Evolutionary conservation across 78 protist species (phyloP).

Genomic region (Chrysochromulina parva): DNA sequence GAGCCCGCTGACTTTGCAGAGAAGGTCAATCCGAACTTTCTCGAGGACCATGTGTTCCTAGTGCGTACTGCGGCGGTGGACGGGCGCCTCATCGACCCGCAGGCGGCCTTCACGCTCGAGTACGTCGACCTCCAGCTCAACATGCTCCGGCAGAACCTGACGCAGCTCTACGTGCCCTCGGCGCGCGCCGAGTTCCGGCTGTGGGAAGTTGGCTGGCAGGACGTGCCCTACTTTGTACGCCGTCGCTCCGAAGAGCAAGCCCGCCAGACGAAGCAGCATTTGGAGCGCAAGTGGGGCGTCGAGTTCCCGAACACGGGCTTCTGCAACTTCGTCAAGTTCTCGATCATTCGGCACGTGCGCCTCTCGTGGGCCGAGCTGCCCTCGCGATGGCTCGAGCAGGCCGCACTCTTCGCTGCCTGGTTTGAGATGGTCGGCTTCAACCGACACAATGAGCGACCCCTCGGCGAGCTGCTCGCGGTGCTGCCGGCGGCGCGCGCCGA

Average conservation of each 20-base stretch:
- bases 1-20: neutral
- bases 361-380: neutral
- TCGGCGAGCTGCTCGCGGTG: neutral
- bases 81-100: neutral
- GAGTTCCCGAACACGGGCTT: conserved; percentile 49
- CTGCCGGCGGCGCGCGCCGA: neutral
- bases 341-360: neutral
- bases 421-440: conserved; percentile 39
- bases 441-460: neutral
- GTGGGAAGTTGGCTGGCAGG: conserved; percentile 36
- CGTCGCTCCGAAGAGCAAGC: conserved; percentile 32
- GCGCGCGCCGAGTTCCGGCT: conserved; percentile 38
- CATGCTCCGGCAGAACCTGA: neutral
- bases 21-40: neutral
- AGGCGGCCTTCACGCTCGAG: conserved; percentile 10
- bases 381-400: neutral
- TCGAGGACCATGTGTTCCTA: conserved; percentile 41
- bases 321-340: conserved; percentile 37
- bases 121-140: conserved; percentile 33
- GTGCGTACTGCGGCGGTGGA: neutral
- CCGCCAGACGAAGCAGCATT: conserved; percentile 15
- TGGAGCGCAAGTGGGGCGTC: conserved; percentile 46
- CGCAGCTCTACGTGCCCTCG: conserved; percentile 14
- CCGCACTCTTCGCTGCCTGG: conserved; percentile 18
- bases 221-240: conserved; percentile 23